phyloP scores from a whole-genome alignment of 2,329 filamentous ascomycete genomes.

The Fonsecaea monophora region DNA sequence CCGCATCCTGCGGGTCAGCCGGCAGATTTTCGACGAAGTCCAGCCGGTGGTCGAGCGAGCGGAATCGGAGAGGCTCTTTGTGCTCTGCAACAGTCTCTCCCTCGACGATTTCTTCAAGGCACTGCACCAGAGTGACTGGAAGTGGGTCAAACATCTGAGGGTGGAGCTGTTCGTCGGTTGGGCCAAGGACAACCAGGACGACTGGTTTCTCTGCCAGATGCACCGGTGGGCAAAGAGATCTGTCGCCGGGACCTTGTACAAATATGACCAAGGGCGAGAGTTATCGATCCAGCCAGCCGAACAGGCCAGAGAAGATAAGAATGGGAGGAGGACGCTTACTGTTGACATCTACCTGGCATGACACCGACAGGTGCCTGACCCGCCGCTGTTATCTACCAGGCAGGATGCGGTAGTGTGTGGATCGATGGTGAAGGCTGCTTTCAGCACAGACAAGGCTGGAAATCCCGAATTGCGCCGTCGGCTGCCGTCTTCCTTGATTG shows the following conservation, averaged over 20 bases:
- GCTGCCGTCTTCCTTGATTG: background rate
- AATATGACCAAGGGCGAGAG: conserved; percentile 25
- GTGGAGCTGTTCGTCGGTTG: conserved; percentile 32
- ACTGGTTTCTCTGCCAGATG: conserved; percentile 34
- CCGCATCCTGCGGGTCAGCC: conserved; percentile 29
- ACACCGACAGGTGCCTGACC: background rate
- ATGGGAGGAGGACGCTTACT: conserved; percentile 25
- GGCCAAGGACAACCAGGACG: conserved; percentile 26
- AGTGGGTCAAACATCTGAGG: conserved; percentile 28
- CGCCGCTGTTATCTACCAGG: background rate
- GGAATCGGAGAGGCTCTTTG: conserved; percentile 18
- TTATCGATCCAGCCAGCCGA: conserved; percentile 23
- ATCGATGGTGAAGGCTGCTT: background rate
- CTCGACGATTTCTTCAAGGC: conserved; percentile 33
- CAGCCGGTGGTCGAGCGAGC: conserved; percentile 20
- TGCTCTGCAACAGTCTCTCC: conserved; percentile 32
- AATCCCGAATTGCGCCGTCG: background rate
- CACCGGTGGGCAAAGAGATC: conserved; percentile 31
- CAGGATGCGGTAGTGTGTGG: background rate
- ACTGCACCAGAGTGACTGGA: conserved; percentile 26
- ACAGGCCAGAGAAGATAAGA: conserved; percentile 23
- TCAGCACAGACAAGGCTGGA: background rate
- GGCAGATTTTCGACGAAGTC: conserved; percentile 28
- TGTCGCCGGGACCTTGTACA: conserved; percentile 24
- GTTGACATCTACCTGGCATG: conserved; percentile 32